phyloP scores from a whole-genome alignment of 176 grass and related monocot genomes.

The Paspalum notatum region DNA sequence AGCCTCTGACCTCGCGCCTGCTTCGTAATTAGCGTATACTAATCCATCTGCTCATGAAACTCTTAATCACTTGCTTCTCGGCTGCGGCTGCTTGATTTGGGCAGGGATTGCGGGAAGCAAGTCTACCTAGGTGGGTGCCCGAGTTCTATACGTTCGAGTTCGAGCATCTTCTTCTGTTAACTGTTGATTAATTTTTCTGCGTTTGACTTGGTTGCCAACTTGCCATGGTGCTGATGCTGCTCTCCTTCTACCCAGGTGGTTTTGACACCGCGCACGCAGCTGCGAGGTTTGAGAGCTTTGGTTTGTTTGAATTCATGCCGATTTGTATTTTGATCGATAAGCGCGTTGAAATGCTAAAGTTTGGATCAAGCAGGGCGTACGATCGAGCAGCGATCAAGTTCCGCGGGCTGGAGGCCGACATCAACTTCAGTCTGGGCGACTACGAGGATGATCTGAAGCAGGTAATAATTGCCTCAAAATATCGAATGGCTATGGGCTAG shows the following conservation, averaged over 20 bases:
- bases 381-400: slow-evolving; percentile 98
- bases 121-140: slow-evolving; percentile 81
- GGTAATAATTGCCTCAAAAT: slow-evolving; percentile 26
- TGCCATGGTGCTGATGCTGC: slow-evolving; percentile 9
- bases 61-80: slow-evolving; percentile 20
- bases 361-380: slow-evolving; percentile 63
- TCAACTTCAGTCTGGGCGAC: slow-evolving; percentile 91
- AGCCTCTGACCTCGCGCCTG: slow-evolving; percentile 17
- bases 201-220: neutral
- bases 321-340: neutral
- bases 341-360: neutral
- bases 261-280: slow-evolving; percentile 96
- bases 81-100: slow-evolving; percentile 19
- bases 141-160: slow-evolving; percentile 9
- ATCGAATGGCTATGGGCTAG: neutral
- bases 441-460: slow-evolving; percentile 96
- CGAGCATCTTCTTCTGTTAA: neutral
- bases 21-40: neutral
- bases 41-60: slow-evolving; percentile 4
- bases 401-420: slow-evolving; percentile 86
- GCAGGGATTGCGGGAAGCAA: slow-evolving; percentile 97
- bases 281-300: slow-evolving; percentile 54
- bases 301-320: neutral
- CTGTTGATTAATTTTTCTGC: neutral
- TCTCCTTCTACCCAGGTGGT: slow-evolving; percentile 64